These are phyloP conservation scores for Artemisia argyi DNA, from an alignment of 129 eudicot genomes.

Conservation along the genomic window DNA sequence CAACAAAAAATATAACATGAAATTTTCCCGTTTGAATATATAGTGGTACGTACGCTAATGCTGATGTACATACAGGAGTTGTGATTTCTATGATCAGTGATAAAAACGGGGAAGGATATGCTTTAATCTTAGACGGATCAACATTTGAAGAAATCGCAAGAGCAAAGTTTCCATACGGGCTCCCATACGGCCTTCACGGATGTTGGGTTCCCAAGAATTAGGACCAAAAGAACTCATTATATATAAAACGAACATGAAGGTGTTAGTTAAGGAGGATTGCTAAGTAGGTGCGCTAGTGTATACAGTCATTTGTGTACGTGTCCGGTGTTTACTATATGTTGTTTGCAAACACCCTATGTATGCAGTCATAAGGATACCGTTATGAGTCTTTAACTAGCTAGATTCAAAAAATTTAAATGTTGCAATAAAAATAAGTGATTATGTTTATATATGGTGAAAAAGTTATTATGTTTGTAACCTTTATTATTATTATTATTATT, in stretches of 20 bases:
- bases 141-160: slow-evolving; percentile 92
- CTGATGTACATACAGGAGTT: slow-evolving; percentile 48
- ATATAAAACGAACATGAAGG: background rate
- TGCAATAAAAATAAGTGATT: no score
- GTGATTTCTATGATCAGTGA: slow-evolving; percentile 86
- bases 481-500: no score
- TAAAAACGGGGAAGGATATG: slow-evolving; percentile 88
- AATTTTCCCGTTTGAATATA: background rate
- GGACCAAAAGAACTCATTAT: background rate
- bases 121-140: slow-evolving; percentile 71
- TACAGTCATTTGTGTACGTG: background rate
- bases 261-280: background rate
- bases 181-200: slow-evolving; percentile 96
- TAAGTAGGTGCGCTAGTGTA: background rate
- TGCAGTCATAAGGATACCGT: background rate
- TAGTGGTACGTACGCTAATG: background rate
- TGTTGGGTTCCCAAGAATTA: slow-evolving; percentile 82
- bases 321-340: no score
- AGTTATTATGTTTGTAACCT: no score
- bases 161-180: slow-evolving; percentile 96
- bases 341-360: background rate
- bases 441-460: no score
- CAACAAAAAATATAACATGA: background rate
- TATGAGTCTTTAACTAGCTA: background rate
- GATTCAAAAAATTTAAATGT: no score